A percentile compares a stretch with the other conserved stretches of the same genome.
These are phyloP conservation scores for Dendrostoma leiphaemia DNA, from an alignment of 2,329 filamentous ascomycete species.

Conservation along the genomic window DNA sequence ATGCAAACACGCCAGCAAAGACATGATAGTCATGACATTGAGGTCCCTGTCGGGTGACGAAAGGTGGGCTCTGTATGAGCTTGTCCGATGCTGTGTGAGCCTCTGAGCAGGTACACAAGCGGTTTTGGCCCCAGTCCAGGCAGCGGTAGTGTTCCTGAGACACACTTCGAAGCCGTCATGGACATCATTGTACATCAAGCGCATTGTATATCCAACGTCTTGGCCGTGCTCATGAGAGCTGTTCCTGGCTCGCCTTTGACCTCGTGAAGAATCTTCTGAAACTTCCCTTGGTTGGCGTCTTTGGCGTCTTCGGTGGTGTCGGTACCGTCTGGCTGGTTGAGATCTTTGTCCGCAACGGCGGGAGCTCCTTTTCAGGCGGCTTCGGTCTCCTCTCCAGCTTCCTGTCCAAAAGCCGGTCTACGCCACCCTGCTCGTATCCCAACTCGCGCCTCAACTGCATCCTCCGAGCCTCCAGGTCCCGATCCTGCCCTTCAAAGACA, in stretches of 20 bases:
- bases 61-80: too few species aligned
- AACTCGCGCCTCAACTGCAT: slow-evolving; percentile 15
- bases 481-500: slow-evolving; percentile 23
- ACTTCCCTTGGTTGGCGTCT: slow-evolving; percentile 30
- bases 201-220: too few species aligned
- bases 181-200: too few species aligned
- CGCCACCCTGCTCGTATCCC: slow-evolving; percentile 8
- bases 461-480: slow-evolving; percentile 22
- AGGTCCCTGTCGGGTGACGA: too few species aligned
- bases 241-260: slow-evolving; percentile 21
- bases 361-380: background rate
- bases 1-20: too few species aligned
- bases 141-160: too few species aligned
- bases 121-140: too few species aligned
- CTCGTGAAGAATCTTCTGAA: slow-evolving; percentile 26
- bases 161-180: too few species aligned
- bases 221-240: background rate
- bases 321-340: slow-evolving; percentile 18
- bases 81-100: too few species aligned
- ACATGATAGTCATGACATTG: too few species aligned
- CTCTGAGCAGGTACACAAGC: too few species aligned
- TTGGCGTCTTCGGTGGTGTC: slow-evolving; percentile 32
- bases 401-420: slow-evolving; percentile 1
- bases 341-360: background rate
- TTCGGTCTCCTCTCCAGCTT: slow-evolving; percentile 9